Base-by-base conservation (phyloP, 1,284 basidiomycete genomes). In the Exobasidium rhododendri region DNA sequence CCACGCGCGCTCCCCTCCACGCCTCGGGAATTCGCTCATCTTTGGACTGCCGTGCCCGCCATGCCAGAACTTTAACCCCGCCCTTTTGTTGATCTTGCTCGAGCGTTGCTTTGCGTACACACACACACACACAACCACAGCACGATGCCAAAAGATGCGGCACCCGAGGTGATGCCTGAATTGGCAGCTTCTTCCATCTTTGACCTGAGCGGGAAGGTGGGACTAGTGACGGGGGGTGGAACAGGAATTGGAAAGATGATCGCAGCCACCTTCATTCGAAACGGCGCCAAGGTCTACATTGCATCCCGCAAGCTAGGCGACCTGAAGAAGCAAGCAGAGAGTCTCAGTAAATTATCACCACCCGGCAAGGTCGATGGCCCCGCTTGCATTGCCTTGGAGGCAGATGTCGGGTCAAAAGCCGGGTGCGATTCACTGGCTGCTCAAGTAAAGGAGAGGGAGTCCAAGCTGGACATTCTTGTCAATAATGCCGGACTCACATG, bases 251-350 rank as follows among this genome's bases (percentile, higher is more conserved):
- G 76, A 56, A 75, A 76, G 67, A 78, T 91, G 86, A 91, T 93
- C 69, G 88, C 91, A 5, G 83, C 86, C 0, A 87, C 88, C 0
- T 86, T 90, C 69, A 88, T 89, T 1, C 86, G 88, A 81, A 92
- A 91, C 70, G 90, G 90, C 6, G 89, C 87, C 40, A 73, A 75
- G 61, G 88, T 91, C 29, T 90, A 92, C 81, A 92, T 94, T 70
- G 91, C 92, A 7, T 88, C 88, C 2, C 83, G 90, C 54, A 92
- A 92, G 65, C 53, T 78, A 14, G 49, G 66, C 13, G 75, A 89
- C 68, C 83, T 94, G 60, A 85, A 89, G 80, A 85, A 88, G 82
- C 78, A 77, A 4, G 71, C 76, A 4, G 45, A 54, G 29, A 58
- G 66, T 51, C 62, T 76, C 11, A 60, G 59, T 54, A 64, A 63